A percentile compares a stretch with the other conserved stretches of the same genome.
These are phyloP conservation scores for Furcasterigmium sp. DNA, from an alignment of 2,329 filamentous ascomycete genomes.

Conservation along the genomic window DNA sequence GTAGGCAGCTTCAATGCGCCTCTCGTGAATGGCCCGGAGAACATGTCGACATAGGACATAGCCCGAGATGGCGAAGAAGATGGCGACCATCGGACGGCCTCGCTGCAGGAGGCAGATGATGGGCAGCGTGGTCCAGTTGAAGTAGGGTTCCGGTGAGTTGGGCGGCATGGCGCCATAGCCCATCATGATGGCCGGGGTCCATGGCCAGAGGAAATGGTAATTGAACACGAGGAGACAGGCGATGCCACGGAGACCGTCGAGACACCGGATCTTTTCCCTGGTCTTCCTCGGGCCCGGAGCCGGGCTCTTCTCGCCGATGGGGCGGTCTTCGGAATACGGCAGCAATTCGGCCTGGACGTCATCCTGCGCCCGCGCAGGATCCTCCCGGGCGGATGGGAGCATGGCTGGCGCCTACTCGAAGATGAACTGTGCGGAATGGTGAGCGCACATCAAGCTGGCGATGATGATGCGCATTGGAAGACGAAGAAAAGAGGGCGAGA, in stretches of 20 bases:
- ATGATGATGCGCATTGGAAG: too few relatives aligned
- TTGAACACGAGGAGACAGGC: conserved; percentile 37
- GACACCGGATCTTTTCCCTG: conserved; percentile 29
- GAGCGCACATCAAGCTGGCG: too few relatives aligned
- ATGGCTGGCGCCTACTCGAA: background rate
- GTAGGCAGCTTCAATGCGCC: conserved; percentile 27
- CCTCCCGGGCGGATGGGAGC: conserved; percentile 7
- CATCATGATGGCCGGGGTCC: conserved; percentile 33
- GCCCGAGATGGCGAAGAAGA: conserved; percentile 38
- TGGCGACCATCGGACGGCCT: conserved; percentile 34
- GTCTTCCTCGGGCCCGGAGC: conserved; percentile 7
- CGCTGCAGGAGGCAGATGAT: conserved; percentile 33
- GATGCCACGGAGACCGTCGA: conserved; percentile 35
- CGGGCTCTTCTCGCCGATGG: conserved; percentile 1
- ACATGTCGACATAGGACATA: conserved; percentile 34
- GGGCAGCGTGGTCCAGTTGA: conserved; percentile 25
- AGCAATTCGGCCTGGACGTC: conserved; percentile 2
- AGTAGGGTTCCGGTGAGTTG: conserved; percentile 26
- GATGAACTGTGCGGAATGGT: too few relatives aligned
- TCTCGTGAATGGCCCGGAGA: conserved; percentile 28
- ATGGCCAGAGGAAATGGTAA: conserved; percentile 35
- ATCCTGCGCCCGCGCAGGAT: conserved; percentile 6
- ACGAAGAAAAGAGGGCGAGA: too few relatives aligned
- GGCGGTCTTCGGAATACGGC: conserved; percentile 1
- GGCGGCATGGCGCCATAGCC: conserved; percentile 31